Evolutionary conservation across 1,284 basidiomycete species (phyloP).

Genomic region (Ganoderma lucidum): DNA sequence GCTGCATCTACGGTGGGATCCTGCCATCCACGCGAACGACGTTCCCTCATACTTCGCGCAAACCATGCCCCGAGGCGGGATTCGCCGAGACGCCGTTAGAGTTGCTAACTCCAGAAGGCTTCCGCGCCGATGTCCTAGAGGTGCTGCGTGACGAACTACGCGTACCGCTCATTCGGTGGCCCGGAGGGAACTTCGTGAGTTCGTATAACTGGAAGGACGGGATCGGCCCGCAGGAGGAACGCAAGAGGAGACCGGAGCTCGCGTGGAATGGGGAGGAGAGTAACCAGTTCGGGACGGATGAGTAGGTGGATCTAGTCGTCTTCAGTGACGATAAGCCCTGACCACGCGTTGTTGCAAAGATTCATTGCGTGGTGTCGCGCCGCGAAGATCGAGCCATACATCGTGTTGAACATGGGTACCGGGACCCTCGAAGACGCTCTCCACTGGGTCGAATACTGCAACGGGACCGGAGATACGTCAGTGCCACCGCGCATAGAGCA

Average conservation of each 20-base stretch:
- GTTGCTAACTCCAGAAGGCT: conserved; percentile 47
- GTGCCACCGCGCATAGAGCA: conserved; percentile 35
- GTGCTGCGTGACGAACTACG: conserved; percentile 58
- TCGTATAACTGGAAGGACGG: conserved; percentile 77
- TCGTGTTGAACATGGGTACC: conserved; percentile 74
- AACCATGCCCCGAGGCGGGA: conserved; percentile 39
- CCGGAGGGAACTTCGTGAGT: conserved; percentile 66
- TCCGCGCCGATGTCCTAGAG: conserved; percentile 64
- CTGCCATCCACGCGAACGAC: conserved; percentile 51
- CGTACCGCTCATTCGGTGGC: conserved; percentile 67
- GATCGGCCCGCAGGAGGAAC: conserved; percentile 59
- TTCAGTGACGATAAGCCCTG: neutral
- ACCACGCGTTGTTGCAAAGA: conserved; percentile 38
- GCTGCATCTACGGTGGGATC: conserved; percentile 72
- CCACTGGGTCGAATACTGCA: conserved; percentile 75
- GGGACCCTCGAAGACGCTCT: conserved; percentile 69
- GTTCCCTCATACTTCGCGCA: conserved; percentile 39
- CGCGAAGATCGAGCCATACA: conserved; percentile 63
- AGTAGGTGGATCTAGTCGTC: conserved; percentile 37
- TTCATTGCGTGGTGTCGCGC: conserved; percentile 58
- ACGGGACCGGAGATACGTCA: conserved; percentile 49
- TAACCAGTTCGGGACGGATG: conserved; percentile 71
- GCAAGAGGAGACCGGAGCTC: conserved; percentile 67
- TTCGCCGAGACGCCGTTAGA: conserved; percentile 35
- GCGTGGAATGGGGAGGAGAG: conserved; percentile 72